A percentile compares a stretch with the other conserved stretches of the same genome.
These are phyloP conservation scores for Peterozyma toletana DNA, from an alignment of 805 yeast genomes.

Conservation along the genomic window DNA sequence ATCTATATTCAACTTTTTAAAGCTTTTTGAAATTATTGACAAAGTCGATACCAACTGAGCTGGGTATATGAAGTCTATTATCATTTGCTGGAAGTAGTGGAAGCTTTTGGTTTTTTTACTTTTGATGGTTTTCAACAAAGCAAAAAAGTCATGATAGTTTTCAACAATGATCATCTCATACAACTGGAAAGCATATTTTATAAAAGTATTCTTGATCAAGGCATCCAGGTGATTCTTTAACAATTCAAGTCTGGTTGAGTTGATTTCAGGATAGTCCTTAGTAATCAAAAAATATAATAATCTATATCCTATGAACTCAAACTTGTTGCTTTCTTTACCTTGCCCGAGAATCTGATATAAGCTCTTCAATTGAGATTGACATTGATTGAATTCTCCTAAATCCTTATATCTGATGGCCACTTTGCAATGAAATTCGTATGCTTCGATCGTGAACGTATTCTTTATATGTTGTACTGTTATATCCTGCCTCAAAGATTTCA, in stretches of 20 bases:
- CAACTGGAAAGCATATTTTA: constrained; percentile 26
- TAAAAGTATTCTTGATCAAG: constrained; percentile 14
- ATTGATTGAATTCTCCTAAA: constrained; percentile 92
- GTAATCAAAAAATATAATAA: constrained; percentile 72
- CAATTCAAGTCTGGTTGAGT: constrained; percentile 27
- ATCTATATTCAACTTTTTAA: constrained; percentile 34
- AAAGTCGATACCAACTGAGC: constrained; percentile 55
- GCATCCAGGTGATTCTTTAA: constrained; percentile 7
- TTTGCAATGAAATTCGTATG: constrained; percentile 81
- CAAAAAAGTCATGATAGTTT: constrained; percentile 50
- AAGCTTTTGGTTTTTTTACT: constrained; percentile 28
- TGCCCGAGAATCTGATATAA: constrained; percentile 40
- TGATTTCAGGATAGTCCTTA: constrained; percentile 50
- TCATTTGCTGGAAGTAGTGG: constrained; percentile 23
- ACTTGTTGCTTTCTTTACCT: constrained; percentile 22
- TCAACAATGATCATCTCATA: constrained; percentile 25
- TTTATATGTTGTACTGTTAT: constrained; percentile 85
- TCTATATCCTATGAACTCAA: constrained; percentile 69
- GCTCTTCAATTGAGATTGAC: constrained; percentile 72
- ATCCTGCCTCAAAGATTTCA: constrained; percentile 90
- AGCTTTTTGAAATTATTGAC: constrained; percentile 47
- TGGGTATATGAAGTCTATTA: constrained; percentile 43
- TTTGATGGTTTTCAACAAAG: constrained; percentile 28
- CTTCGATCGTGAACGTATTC: constrained; percentile 65
- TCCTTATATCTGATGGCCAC: constrained; percentile 81